Conservation (phyloP, 2,329 filamentous ascomycete species). For the Neurospora sp. region DNA sequence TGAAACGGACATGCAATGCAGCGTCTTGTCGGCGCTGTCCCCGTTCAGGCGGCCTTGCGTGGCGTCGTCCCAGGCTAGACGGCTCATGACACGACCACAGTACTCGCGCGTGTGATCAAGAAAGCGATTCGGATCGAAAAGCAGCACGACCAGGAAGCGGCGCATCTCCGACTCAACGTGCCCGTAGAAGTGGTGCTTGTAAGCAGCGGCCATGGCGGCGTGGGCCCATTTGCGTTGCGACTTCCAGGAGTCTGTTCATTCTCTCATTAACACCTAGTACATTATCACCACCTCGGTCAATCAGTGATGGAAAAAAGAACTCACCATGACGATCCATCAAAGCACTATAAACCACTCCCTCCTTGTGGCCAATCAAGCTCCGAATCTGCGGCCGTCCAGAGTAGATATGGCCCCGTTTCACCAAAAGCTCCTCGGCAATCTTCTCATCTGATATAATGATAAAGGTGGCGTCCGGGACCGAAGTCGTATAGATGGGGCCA, state of each 20-base stretch:
- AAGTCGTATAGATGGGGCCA: conserved; percentile 35
- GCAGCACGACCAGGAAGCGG: conserved; percentile 34
- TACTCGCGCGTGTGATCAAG: conserved; percentile 36
- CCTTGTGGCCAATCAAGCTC: conserved; percentile 38
- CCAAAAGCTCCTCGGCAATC: conserved; percentile 37
- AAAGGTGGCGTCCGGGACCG: conserved; percentile 29
- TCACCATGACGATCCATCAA: conserved; percentile 40
- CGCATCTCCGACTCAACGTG: conserved; percentile 37
- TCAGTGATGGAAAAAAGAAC: conserved; percentile 10
- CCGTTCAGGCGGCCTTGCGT: conserved; percentile 34
- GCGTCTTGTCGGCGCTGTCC: conserved; percentile 34
- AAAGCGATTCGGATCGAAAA: conserved; percentile 36
- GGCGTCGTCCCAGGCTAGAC: conserved; percentile 40
- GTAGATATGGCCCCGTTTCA: conserved; percentile 40
- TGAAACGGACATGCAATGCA: conserved; percentile 42
- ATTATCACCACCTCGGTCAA: too few relatives aligned
- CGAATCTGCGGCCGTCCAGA: conserved; percentile 40
- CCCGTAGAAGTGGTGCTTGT: conserved; percentile 34
- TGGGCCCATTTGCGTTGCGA: conserved; percentile 42
- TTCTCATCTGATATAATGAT: conserved; percentile 37
- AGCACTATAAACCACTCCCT: conserved; percentile 36
- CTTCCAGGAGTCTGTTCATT: conserved; percentile 33
- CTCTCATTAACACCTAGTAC: background rate
- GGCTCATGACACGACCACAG: conserved; percentile 40
- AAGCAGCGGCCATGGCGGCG: conserved; percentile 31